Evolutionary conservation across 495 filamentous ascomycete genomes (phyloP).

Genomic region (Lindgomyces ingoldianus): DNA sequence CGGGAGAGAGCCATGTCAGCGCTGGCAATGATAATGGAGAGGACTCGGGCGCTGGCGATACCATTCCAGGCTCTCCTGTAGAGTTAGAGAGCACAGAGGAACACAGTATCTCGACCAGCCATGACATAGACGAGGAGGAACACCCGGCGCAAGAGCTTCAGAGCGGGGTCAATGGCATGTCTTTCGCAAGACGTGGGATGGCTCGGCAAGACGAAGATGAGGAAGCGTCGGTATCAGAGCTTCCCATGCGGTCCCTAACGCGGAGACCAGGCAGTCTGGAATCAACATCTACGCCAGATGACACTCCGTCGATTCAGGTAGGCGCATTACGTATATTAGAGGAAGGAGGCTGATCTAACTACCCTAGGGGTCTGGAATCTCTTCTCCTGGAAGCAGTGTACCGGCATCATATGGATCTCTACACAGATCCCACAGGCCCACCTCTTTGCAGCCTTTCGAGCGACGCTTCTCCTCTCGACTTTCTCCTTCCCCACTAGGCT

Average conservation of each 20-base stretch:
- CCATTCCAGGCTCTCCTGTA: slow-evolving; percentile 15
- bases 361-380: slow-evolving; percentile 73
- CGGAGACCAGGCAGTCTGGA: slow-evolving; percentile 30
- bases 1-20: slow-evolving; percentile 42
- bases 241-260: slow-evolving; percentile 8
- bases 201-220: slow-evolving; percentile 1
- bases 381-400: slow-evolving; percentile 70
- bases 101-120: background rate
- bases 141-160: background rate
- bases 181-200: slow-evolving; percentile 22
- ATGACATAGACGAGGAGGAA: slow-evolving; percentile 25
- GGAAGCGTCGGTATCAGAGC: slow-evolving; percentile 13
- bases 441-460: slow-evolving; percentile 89
- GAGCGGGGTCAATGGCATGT: slow-evolving; percentile 21
- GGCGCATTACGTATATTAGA: slow-evolving; percentile 15
- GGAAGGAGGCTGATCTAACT: background rate
- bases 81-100: slow-evolving; percentile 4
- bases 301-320: slow-evolving; percentile 87
- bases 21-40: slow-evolving; percentile 35
- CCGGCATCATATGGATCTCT: slow-evolving; percentile 52
- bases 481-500: slow-evolving; percentile 58
- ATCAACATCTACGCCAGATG: slow-evolving; percentile 76
- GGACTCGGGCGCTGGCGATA: background rate
- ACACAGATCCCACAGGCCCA: slow-evolving; percentile 60
- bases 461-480: slow-evolving; percentile 88